A percentile compares a stretch with the other conserved stretches of the same genome.
Conservation (phyloP, 345 rosid species). For the Eucalyptus leucophloia region DNA sequence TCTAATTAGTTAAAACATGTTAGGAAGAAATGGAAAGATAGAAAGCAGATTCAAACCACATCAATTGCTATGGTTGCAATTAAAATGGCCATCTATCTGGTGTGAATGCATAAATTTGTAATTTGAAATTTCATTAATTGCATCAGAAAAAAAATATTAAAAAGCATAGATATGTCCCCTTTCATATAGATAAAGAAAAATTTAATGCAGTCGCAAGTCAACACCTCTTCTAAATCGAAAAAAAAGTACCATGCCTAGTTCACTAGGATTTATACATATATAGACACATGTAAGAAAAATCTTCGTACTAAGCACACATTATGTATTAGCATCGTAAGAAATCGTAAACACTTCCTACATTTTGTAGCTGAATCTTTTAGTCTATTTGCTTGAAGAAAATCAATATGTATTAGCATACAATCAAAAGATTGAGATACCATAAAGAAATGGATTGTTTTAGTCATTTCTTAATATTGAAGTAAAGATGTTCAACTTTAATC, state of each 20-base stretch:
- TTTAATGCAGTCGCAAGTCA: not conserved
- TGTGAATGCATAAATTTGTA: not conserved
- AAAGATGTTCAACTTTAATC: not conserved
- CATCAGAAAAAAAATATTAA: not conserved
- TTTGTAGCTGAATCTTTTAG: not conserved
- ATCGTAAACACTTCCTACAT: not conserved
- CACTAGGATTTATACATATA: not conserved
- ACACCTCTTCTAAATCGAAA: not conserved
- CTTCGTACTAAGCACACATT: not conserved
- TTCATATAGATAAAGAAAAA: not conserved
- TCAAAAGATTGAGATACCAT: not conserved
- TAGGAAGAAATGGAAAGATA: not conserved
- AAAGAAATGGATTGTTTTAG: too few species aligned
- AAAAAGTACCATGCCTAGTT: not conserved
- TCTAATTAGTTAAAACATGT: not conserved
- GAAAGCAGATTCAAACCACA: not conserved
- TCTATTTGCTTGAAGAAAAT: not conserved
- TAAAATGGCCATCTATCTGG: not conserved
- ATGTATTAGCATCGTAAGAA: not conserved
- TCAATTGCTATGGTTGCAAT: not conserved
- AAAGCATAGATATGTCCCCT: not conserved
- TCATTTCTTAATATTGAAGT: too few species aligned
- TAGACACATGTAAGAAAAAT: not conserved
- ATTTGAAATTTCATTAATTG: not conserved
- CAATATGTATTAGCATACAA: not conserved